phyloP scores from a whole-genome alignment of 805 yeast genomes.

The Starmerella apis region DNA sequence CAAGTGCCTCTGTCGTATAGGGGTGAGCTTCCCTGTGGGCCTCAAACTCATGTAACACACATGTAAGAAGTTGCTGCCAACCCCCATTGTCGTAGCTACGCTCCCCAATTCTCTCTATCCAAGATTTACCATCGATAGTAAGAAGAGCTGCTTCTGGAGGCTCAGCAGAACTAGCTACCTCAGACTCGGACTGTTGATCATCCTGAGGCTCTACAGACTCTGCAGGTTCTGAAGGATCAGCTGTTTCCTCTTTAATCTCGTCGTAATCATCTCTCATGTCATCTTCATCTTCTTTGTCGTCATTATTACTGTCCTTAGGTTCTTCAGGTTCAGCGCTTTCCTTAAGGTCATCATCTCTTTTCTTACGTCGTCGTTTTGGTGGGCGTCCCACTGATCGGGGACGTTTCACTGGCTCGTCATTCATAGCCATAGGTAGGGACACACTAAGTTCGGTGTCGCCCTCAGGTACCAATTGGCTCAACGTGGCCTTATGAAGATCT shows the following conservation, averaged over 20 bases:
- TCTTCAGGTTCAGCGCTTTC: constrained; percentile 29
- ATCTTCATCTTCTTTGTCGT: constrained; percentile 19
- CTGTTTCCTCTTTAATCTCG: constrained; percentile 30
- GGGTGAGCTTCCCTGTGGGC: constrained; percentile 46
- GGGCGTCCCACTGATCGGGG: constrained; percentile 8
- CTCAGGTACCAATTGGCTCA: constrained; percentile 45
- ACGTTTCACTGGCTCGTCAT: constrained; percentile 24
- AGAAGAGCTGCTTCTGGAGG: background rate
- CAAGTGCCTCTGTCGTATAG: constrained; percentile 43
- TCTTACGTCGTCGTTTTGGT: background rate
- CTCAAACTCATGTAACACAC: constrained; percentile 53
- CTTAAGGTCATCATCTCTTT: constrained; percentile 12
- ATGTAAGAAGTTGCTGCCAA: constrained; percentile 72
- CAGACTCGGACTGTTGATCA: constrained; percentile 8
- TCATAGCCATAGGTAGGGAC: constrained; percentile 30
- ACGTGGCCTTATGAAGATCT: constrained; percentile 58
- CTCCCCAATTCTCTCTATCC: constrained; percentile 69
- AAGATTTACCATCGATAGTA: constrained; percentile 28
- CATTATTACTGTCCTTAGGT: constrained; percentile 24
- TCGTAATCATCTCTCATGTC: background rate
- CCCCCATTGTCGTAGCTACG: constrained; percentile 72
- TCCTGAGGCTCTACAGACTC: constrained; percentile 2
- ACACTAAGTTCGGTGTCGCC: constrained; percentile 34
- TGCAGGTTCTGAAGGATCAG: constrained; percentile 14
- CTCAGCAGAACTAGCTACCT: background rate